phyloP scores from a whole-genome alignment of 345 rosid species.

The rapeseed (Brassica napus) region Da-Ae NC_063436.1:20358501-20359000 shows the following conservation, averaged over 20 bases:
- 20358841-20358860: not conserved
- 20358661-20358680: slow-evolving; percentile 94
- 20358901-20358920: not conserved
- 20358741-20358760: slow-evolving; percentile 88
- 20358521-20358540: slow-evolving; percentile 86
- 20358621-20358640: slow-evolving; percentile 57
- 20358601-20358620: slow-evolving; percentile 95
- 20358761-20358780: slow-evolving; percentile 97
- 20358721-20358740: slow-evolving; percentile 83
- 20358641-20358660: slow-evolving; percentile 87
- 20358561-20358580: slow-evolving; percentile 95
- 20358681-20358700: slow-evolving; percentile 87
- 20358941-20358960: slow-evolving; percentile 24
- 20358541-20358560: slow-evolving; percentile 94
- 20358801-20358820: slow-evolving; percentile 82
- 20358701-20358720: slow-evolving; percentile 82
- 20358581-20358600: slow-evolving; percentile 89
- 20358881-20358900: slow-evolving; percentile 10
- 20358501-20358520: slow-evolving; percentile 73
- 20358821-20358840: slow-evolving; percentile 67
- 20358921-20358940: slow-evolving; percentile 24
- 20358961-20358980: slow-evolving; percentile 31
- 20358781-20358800: slow-evolving; percentile 74
- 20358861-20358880: not conserved
- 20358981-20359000: slow-evolving; percentile 25